Evolutionary conservation across 2,329 filamentous ascomycete species (phyloP).

Genomic region (Colletotrichum kahawae): DNA sequence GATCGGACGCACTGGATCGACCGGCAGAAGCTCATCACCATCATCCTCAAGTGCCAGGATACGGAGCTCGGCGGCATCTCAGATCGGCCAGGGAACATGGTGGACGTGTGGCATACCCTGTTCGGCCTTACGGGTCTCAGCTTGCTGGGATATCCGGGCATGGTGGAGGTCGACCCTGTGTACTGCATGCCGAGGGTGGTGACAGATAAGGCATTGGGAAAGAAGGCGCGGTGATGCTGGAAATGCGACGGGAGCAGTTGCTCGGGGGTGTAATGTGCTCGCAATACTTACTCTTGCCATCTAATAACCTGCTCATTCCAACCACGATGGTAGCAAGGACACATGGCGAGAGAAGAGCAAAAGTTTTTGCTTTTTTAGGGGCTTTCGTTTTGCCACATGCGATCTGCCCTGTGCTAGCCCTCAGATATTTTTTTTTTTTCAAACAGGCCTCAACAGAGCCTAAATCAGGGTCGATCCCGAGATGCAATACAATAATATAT

Average conservation of each 20-base stretch:
- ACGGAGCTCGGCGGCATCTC: conserved; percentile 82
- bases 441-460: conserved; percentile 8
- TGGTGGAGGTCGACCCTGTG: conserved; percentile 83
- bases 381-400: conserved; percentile 27
- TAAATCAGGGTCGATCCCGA: not conserved
- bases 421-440: conserved; percentile 7
- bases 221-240: not conserved
- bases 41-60: conserved; percentile 91
- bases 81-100: conserved; percentile 91
- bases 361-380: conserved; percentile 32
- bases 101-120: conserved; percentile 94
- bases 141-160: conserved; percentile 76
- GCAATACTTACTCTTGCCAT: conserved; percentile 60
- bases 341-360: conserved; percentile 71
- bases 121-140: conserved; percentile 91
- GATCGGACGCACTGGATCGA: conserved; percentile 92
- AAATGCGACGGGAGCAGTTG: not conserved
- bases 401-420: conserved; percentile 31
- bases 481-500: not conserved
- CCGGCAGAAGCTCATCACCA: conserved; percentile 74
- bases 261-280: not conserved
- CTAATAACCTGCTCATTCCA: conserved; percentile 68
- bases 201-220: conserved; percentile 60
- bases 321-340: conserved; percentile 64
- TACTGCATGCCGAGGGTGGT: conserved; percentile 82